A percentile compares a stretch with the other conserved stretches of the same genome.
phyloP scores from a whole-genome alignment of 768 basidiomycete species.

The Suillus tomentosus region DNA sequence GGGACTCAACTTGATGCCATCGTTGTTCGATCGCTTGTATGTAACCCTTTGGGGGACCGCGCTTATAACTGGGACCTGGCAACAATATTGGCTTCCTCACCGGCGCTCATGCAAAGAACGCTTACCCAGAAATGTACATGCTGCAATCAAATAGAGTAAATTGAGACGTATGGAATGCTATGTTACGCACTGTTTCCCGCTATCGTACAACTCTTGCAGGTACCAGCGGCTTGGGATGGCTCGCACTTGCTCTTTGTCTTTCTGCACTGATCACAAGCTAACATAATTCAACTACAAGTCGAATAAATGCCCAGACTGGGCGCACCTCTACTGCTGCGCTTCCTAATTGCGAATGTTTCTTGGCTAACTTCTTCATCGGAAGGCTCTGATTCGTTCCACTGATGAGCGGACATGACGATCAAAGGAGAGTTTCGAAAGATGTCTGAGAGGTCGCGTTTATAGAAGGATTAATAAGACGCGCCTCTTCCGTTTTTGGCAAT shows the following conservation, averaged over 20 bases:
- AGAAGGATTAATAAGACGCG: conserved; percentile 11
- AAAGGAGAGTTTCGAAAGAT: conserved; percentile 13
- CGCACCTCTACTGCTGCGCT: conserved; percentile 66
- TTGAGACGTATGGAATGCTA: not conserved
- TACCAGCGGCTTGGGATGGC: conserved; percentile 46
- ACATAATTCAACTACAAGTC: conserved; percentile 7
- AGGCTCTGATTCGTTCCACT: conserved; percentile 61
- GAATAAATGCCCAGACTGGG: not conserved
- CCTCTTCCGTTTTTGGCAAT: not conserved
- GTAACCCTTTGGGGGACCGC: conserved; percentile 88
- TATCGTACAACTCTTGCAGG: conserved; percentile 65
- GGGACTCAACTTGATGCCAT: conserved; percentile 89
- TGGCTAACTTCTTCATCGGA: conserved; percentile 57
- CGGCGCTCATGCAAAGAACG: not conserved
- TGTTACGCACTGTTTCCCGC: conserved; percentile 52
- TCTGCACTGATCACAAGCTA: conserved; percentile 86
- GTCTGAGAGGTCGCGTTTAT: conserved; percentile 22
- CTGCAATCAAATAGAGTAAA: conserved; percentile 36
- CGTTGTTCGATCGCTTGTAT: conserved; percentile 91
- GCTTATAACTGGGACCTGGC: conserved; percentile 75
- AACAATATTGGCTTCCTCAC: conserved; percentile 8
- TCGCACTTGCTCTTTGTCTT: conserved; percentile 91
- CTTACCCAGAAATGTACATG: conserved; percentile 67
- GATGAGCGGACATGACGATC: conserved; percentile 28
- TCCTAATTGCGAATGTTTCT: conserved; percentile 48